Evolutionary conservation across 1,284 basidiomycete species (phyloP).

Genomic region (Pterulicium gracile): DNA sequence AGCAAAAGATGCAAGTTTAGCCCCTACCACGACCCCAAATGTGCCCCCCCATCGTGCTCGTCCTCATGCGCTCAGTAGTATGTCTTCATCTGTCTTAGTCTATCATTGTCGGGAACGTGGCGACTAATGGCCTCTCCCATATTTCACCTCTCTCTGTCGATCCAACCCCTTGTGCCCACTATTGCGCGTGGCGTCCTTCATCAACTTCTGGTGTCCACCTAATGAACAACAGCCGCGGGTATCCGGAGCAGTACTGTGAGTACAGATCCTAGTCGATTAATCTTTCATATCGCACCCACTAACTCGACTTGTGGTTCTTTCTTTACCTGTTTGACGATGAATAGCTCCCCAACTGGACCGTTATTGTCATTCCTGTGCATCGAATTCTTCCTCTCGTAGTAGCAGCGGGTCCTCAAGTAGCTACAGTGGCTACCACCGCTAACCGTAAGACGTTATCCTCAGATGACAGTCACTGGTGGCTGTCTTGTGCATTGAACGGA

Average conservation of each 20-base stretch:
- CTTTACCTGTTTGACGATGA: no score
- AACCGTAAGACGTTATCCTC: no score
- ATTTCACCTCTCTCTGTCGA: slow-evolving; percentile 5
- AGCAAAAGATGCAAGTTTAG: background rate
- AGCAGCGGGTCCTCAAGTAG: background rate
- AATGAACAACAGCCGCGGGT: slow-evolving; percentile 22
- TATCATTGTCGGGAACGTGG: background rate
- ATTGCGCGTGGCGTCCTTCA: slow-evolving; percentile 3
- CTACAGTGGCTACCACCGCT: background rate
- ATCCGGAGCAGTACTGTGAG: slow-evolving; percentile 35
- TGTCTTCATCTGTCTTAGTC: background rate
- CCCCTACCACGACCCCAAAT: background rate
- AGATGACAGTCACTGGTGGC: no score
- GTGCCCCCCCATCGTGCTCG: background rate
- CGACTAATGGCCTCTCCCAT: slow-evolving; percentile 12
- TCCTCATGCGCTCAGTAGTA: background rate
- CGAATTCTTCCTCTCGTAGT: background rate
- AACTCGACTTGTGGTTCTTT: background rate
- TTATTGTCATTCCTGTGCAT: background rate
- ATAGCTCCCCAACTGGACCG: background rate
- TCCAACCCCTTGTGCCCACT: slow-evolving; percentile 6
- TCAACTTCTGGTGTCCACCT: slow-evolving; percentile 2
- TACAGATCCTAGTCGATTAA: background rate
- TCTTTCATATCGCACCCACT: background rate
- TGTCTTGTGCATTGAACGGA: no score